Conservation (phyloP, 1,284 basidiomycete genomes). For the Trametes versicolor region DNA sequence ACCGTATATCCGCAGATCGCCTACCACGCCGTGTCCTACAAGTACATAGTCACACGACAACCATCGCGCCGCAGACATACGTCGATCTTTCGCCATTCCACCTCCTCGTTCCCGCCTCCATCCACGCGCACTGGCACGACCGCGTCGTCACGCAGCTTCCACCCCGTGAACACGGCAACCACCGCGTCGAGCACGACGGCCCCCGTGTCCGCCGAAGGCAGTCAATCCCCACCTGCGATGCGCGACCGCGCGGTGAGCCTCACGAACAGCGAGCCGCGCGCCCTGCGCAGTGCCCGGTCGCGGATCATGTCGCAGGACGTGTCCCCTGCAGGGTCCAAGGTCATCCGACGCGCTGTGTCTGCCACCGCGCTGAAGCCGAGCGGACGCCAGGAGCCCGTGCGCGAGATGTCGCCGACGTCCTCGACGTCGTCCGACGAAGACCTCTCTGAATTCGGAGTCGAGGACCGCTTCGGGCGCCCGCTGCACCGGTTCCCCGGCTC, state of each 20-base stretch:
- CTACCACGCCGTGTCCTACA: constrained; percentile 47
- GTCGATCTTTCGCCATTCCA: constrained; percentile 34
- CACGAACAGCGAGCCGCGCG: constrained; percentile 32
- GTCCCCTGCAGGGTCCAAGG: constrained; percentile 27
- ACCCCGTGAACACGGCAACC: constrained; percentile 28
- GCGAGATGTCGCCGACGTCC: constrained; percentile 34
- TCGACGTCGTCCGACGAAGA: constrained; percentile 41
- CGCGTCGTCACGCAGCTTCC: constrained; percentile 35
- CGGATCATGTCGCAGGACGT: constrained; percentile 33
- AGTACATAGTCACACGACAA: constrained; percentile 44
- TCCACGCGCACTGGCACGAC: constrained; percentile 21
- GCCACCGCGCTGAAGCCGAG: constrained; percentile 23
- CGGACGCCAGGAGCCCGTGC: constrained; percentile 18
- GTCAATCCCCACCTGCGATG: constrained; percentile 15
- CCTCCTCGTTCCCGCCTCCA: constrained; percentile 33
- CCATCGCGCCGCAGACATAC: constrained; percentile 43
- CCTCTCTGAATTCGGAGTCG: constrained; percentile 20
- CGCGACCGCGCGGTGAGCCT: constrained; percentile 25
- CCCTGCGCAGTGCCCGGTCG: constrained; percentile 35
- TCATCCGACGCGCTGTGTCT: constrained; percentile 31
- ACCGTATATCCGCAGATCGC: constrained; percentile 43
- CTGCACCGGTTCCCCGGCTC: constrained; percentile 26
- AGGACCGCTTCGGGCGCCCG: constrained; percentile 35
- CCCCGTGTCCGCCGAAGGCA: constrained; percentile 35
- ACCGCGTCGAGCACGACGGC: constrained; percentile 32